Percentiles rank a stretch among this genome's conserved stretches.
Evolutionary conservation across 2,329 filamentous ascomycete genomes (phyloP).

Genomic region (Cladosporium sp.): DNA sequence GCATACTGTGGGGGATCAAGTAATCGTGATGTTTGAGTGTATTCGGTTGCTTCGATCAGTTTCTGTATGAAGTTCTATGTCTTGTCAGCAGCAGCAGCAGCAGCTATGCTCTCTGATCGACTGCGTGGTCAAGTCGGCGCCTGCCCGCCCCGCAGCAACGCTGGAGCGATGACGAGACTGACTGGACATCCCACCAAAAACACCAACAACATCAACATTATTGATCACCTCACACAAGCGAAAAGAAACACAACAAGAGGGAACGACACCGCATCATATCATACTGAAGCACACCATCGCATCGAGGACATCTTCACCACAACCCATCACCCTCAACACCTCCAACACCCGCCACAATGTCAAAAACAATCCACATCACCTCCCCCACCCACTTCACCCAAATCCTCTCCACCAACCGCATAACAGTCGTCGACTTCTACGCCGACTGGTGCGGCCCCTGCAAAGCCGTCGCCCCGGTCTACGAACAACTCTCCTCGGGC

Average conservation of each 20-base stretch:
- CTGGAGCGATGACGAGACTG: background rate
- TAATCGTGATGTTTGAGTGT: background rate
- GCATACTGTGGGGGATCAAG: conserved; percentile 5
- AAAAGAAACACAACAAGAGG: background rate
- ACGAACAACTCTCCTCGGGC: conserved; percentile 68
- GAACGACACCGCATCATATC: background rate
- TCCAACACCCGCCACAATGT: conserved; percentile 32
- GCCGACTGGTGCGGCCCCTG: conserved; percentile 84
- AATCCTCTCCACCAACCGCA: conserved; percentile 65
- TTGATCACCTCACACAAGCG: no score
- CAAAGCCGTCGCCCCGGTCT: conserved; percentile 77
- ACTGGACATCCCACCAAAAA: conserved; percentile 4
- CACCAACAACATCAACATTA: no score
- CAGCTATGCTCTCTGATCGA: no score
- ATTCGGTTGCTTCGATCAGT: conserved; percentile 5
- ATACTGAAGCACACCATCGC: background rate
- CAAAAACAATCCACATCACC: conserved; percentile 40
- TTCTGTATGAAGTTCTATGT: background rate
- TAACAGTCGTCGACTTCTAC: conserved; percentile 89
- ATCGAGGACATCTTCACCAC: conserved; percentile 28
- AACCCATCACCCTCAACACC: conserved; percentile 48
- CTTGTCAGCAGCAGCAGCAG: no score
- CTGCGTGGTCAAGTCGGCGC: no score
- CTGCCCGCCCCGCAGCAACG: no score
- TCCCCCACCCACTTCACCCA: conserved; percentile 57